Percentiles rank a stretch among this genome's conserved stretches.
Evolutionary conservation across 2,329 filamentous ascomycete genomes (phyloP).

Genomic region (Penicillium sumatraense): DNA sequence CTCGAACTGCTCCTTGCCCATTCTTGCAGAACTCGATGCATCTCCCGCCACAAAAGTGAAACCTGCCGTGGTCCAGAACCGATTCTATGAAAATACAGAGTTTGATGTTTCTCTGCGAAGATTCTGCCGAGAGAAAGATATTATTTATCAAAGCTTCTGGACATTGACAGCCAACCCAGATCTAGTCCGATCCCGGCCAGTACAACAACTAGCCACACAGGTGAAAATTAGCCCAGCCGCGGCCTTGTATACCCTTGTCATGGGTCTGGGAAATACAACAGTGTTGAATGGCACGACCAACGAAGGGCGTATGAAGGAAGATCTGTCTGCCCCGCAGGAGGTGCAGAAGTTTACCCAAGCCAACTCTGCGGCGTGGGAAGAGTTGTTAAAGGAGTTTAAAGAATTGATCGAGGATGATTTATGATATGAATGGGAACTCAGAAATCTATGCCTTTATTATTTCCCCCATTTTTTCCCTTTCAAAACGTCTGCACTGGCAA

Average conservation of each 20-base stretch:
- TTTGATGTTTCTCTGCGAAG: slow-evolving; percentile 66
- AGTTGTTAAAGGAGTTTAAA: slow-evolving; percentile 56
- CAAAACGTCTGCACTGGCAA: too few species aligned
- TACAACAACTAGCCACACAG: slow-evolving; percentile 54
- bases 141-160: slow-evolving; percentile 66
- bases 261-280: slow-evolving; percentile 55
- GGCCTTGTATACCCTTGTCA: slow-evolving; percentile 61
- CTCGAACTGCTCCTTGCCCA: slow-evolving; percentile 69
- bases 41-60: slow-evolving; percentile 51
- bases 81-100: slow-evolving; percentile 65
- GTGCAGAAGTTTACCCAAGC: slow-evolving; percentile 50
- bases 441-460: too few species aligned
- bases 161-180: slow-evolving; percentile 63
- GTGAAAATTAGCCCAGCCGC: slow-evolving; percentile 49
- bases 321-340: slow-evolving; percentile 51
- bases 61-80: slow-evolving; percentile 74
- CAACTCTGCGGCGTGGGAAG: slow-evolving; percentile 56
- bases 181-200: slow-evolving; percentile 53
- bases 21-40: slow-evolving; percentile 58
- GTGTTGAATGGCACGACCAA: slow-evolving; percentile 64
- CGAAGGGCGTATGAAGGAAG: slow-evolving; percentile 55
- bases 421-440: not conserved
- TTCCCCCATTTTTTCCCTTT: too few species aligned
- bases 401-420: slow-evolving; percentile 36
- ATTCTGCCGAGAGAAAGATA: slow-evolving; percentile 57